Conservation (phyloP, 164 flowering plant genomes). For the Chloranthus sessilifolius region DNA sequence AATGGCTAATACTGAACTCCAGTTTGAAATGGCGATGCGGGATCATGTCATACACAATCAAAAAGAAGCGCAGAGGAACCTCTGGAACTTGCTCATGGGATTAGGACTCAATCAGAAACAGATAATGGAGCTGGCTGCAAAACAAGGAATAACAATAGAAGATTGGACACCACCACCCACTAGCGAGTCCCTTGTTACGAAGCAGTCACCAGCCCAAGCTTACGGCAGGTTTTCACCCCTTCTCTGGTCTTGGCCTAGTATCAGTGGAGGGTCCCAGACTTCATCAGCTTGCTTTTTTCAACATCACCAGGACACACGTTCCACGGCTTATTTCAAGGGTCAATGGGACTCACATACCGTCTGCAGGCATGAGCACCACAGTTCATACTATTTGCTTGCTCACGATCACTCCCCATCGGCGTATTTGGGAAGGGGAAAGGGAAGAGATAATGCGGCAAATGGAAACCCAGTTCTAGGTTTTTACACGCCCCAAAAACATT, state of each 20-base stretch:
- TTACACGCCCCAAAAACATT: slow-evolving; percentile 19
- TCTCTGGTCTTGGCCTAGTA: slow-evolving; percentile 16
- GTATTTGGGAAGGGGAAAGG: slow-evolving; percentile 23
- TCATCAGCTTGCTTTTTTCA: slow-evolving; percentile 34
- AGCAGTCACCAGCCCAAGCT: slow-evolving; percentile 25
- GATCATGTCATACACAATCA: slow-evolving; percentile 85
- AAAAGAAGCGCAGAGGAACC: slow-evolving; percentile 61
- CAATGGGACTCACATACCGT: slow-evolving; percentile 34
- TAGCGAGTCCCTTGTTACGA: slow-evolving; percentile 20
- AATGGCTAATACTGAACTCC: slow-evolving; percentile 91
- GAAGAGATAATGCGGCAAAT: slow-evolving; percentile 26
- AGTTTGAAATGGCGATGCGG: slow-evolving; percentile 87
- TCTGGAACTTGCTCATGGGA: slow-evolving; percentile 75
- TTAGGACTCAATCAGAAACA: slow-evolving; percentile 69
- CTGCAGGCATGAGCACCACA: slow-evolving; percentile 55
- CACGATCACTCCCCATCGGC: slow-evolving; percentile 45
- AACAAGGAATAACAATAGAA: slow-evolving; percentile 71
- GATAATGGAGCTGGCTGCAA: slow-evolving; percentile 57
- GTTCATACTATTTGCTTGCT: slow-evolving; percentile 43
- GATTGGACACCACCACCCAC: slow-evolving; percentile 35
- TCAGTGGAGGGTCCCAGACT: slow-evolving; percentile 20
- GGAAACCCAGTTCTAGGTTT: slow-evolving; percentile 25
- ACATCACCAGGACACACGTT: slow-evolving; percentile 29
- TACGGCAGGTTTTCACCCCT: slow-evolving; percentile 21
- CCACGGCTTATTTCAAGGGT: slow-evolving; percentile 21